Evolutionary conservation across 257 asterid species (phyloP).

Genomic region (Catharanthus roseus): DNA sequence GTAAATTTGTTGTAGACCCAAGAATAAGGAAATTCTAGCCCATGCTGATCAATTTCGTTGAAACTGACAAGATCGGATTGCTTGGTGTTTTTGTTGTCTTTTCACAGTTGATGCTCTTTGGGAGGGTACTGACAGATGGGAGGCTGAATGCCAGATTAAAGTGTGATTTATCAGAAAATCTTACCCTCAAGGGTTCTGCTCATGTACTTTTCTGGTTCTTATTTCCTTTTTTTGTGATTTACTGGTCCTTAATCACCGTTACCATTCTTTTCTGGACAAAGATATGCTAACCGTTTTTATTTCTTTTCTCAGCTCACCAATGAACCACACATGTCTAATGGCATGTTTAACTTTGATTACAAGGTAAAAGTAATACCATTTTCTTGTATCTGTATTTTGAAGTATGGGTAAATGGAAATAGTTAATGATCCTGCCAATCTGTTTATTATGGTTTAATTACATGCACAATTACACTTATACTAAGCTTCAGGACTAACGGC

Average conservation of each 20-base stretch:
- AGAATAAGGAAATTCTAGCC: constrained; percentile 19
- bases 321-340: constrained; percentile 97
- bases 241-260: not conserved
- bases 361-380: constrained; percentile 45
- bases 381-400: no score
- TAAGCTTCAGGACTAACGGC: not conserved
- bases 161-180: constrained; percentile 87
- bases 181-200: constrained; percentile 77
- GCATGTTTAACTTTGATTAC: constrained; percentile 86
- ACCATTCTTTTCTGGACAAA: not conserved
- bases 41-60: not conserved
- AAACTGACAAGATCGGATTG: not conserved
- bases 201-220: constrained; percentile 49
- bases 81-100: constrained; percentile 11
- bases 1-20: constrained; percentile 75
- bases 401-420: not conserved
- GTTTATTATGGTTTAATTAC: not conserved
- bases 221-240: not conserved
- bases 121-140: constrained; percentile 88
- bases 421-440: not conserved
- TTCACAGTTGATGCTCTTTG: constrained; percentile 85
- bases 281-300: not conserved
- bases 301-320: constrained; percentile 61
- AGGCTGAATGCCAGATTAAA: constrained; percentile 88
- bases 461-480: not conserved